Evolutionary conservation across 305 asterid genomes (phyloP).

Genomic region (Plantago coronopus): DNA sequence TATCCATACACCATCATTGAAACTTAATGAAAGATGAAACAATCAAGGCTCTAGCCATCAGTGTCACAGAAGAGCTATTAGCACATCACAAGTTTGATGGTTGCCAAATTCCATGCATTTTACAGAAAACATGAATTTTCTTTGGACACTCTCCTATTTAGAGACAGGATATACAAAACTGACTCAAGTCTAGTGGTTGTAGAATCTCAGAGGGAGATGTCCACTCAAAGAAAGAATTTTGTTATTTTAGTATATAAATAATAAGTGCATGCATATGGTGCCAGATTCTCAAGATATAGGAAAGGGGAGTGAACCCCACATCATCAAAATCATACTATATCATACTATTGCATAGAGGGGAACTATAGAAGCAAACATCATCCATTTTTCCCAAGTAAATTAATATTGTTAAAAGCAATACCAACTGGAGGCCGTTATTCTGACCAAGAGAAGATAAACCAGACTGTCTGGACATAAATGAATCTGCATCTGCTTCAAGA

Average conservation of each 20-base stretch:
- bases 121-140: neutral
- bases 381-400: neutral
- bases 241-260: neutral
- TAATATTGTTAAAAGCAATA: slow-evolving; percentile 19
- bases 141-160: neutral
- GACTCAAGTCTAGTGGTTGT: neutral
- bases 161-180: neutral
- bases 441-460: slow-evolving; percentile 77
- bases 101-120: neutral
- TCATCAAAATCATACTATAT: too few relatives aligned
- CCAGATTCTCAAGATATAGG: neutral
- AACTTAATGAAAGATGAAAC: neutral
- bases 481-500: slow-evolving; percentile 99
- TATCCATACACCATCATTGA: neutral
- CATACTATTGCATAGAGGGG: neutral
- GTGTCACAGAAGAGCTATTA: neutral
- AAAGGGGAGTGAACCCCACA: neutral
- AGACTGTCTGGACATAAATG: slow-evolving; percentile 77
- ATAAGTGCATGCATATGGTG: neutral
- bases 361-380: slow-evolving; percentile 3
- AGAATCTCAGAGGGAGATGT: neutral
- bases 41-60: neutral
- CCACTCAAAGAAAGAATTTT: neutral
- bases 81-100: neutral
- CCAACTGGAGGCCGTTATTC: slow-evolving; percentile 63